Evolutionary conservation across 805 yeast species (phyloP).

Genomic region (Zygosaccharomyces gambellarensis): DNA sequence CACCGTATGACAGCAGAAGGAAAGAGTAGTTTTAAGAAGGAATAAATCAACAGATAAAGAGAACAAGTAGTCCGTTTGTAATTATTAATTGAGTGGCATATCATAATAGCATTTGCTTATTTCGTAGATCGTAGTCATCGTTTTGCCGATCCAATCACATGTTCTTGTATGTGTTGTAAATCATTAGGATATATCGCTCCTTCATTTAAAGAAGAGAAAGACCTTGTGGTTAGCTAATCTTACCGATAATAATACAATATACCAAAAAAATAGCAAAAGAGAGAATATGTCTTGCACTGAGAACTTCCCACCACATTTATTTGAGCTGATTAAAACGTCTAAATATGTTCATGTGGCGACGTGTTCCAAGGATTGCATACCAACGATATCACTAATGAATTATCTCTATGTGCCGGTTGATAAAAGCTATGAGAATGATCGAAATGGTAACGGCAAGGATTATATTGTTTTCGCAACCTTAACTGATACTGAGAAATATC

Average conservation of each 20-base stretch:
- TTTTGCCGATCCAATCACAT: not conserved
- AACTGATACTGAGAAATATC: conserved; percentile 64
- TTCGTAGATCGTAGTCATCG: no score
- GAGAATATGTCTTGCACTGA: conserved; percentile 30
- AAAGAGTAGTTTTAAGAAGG: not conserved
- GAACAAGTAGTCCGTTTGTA: not conserved
- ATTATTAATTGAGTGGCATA: not conserved
- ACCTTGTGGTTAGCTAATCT: not conserved
- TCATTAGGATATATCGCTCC: not conserved
- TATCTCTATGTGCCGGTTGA: conserved; percentile 58
- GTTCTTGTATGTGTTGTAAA: not conserved
- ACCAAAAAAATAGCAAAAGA: not conserved
- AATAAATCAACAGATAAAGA: not conserved
- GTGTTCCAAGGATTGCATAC: conserved; percentile 55
- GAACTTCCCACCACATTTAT: conserved; percentile 37
- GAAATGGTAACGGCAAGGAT: conserved; percentile 37
- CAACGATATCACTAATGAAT: conserved; percentile 90
- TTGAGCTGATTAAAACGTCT: conserved; percentile 50
- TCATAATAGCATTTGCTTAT: not conserved
- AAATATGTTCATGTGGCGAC: conserved; percentile 84
- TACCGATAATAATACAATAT: not conserved
- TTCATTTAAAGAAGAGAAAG: not conserved
- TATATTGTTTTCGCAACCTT: conserved; percentile 70
- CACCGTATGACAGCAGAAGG: not conserved
- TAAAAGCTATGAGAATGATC: conserved; percentile 27